Evolutionary conservation across 148 eudicot genomes (phyloP), one percentile per base, ranked within the genome.

Genomic region (Chenopodium berlandieri): DNA sequence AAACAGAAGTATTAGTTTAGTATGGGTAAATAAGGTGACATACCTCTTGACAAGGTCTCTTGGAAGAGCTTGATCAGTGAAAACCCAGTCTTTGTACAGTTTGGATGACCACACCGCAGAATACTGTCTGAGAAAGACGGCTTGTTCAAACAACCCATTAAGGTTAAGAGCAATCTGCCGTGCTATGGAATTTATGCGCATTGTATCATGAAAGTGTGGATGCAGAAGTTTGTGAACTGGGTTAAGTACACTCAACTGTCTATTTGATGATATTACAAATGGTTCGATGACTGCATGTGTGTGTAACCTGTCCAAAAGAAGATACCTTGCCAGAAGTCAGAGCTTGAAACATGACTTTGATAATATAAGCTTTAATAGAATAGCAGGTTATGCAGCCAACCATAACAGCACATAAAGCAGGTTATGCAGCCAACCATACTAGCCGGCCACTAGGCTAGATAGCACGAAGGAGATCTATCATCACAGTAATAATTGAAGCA

Each of bases 181-280:
- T 71, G 89, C 98, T 32, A 93, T 82, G 31, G 98, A 94, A 73
- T 94, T 94, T 52, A 94, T 85, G 72, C 86, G 82, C 94, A 94
- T 94, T 37, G 98, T 94, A 75, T 94, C 97, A 6, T 91, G 91
- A 77, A 90, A 94, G 73, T 94, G 98, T 77, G 98, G 98, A 75
- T 90, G 89, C 75, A 94, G 78, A 77, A 94, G 95, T 86, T 91
- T 94, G 73, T 93, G 76, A 40, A 94, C 82, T 0, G 98, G 98
- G 83, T 94, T 97, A 63, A 94, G 90, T 46, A 89, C 93, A 50
- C 98, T 94, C 31, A 94, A 84, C 80, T 93, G 95, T 84, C 98
- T 89, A 82, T 93, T 80, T 65, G 97, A 87, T 32, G 98, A 97
- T 78, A 94, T 94, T 32, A 94, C 80, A 46, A 94, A 90, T 58